phyloP scores from a whole-genome alignment of 345 rosid species.

The Populus ilicifolia region DNA sequence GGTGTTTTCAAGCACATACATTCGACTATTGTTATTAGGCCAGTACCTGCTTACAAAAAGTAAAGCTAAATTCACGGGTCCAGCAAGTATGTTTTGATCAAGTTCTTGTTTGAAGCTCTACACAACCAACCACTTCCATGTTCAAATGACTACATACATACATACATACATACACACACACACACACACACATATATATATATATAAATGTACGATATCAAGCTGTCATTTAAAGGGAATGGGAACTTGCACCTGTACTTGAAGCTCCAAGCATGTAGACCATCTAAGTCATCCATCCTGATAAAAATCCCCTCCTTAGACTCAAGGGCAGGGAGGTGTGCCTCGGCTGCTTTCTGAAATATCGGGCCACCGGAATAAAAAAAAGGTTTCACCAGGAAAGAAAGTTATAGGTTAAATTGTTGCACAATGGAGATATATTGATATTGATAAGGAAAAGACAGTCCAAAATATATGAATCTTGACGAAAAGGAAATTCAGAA shows the following conservation, averaged over 20 bases:
- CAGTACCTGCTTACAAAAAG: conserved; percentile 58
- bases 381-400: neutral
- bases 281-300: conserved; percentile 77
- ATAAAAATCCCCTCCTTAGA: conserved; percentile 82
- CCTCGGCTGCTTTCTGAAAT: conserved; percentile 86
- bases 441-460: neutral
- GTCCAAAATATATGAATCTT: neutral
- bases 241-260: conserved; percentile 63
- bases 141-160: neutral
- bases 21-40: conserved; percentile 97
- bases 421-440: neutral
- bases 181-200: too few species aligned
- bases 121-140: neutral
- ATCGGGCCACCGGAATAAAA: neutral
- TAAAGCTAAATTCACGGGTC: neutral
- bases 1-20: conserved; percentile 96
- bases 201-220: too few species aligned
- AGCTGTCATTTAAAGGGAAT: too few species aligned
- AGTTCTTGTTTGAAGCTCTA: neutral
- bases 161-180: too few species aligned
- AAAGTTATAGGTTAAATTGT: neutral
- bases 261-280: conserved; percentile 79
- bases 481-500: neutral
- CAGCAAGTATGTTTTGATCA: neutral
- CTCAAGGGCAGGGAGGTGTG: conserved; percentile 74